Conservation (phyloP, 1,284 basidiomycete genomes). For the Meira miltonrushii region DNA sequence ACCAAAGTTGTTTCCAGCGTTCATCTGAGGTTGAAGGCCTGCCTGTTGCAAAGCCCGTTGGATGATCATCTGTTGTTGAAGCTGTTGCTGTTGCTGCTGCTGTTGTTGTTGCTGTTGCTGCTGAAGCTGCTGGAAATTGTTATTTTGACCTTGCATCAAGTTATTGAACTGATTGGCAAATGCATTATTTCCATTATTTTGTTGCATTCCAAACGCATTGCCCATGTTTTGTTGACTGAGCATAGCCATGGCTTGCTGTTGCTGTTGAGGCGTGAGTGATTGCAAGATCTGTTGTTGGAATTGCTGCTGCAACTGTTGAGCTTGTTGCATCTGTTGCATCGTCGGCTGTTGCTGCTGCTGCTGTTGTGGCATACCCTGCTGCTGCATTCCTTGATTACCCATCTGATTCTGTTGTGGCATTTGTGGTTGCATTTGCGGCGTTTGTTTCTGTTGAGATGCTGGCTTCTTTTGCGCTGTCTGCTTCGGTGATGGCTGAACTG, state of each 20-base stretch:
- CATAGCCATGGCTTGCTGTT: background rate
- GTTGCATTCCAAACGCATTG: background rate
- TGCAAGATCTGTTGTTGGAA: background rate
- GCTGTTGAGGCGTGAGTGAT: background rate
- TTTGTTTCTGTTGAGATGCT: background rate
- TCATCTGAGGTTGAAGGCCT: background rate
- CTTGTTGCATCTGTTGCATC: background rate
- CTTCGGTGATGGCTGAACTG: background rate
- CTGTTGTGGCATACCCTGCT: constrained; percentile 3
- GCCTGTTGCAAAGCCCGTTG: constrained; percentile 5
- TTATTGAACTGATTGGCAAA: background rate
- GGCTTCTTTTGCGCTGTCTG: background rate
- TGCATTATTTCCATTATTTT: background rate
- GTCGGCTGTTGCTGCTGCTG: constrained; percentile 5
- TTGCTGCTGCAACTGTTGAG: background rate
- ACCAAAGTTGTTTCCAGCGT: background rate
- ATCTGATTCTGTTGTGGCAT: constrained; percentile 9
- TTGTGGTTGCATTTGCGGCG: constrained; percentile 3
- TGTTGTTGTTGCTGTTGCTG: constrained; percentile 1
- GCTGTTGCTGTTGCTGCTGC: background rate
- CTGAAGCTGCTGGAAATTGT: background rate
- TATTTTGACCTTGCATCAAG: background rate
- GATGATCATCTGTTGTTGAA: background rate
- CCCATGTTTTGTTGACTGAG: background rate
- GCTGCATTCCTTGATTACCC: constrained; percentile 1